Evolutionary conservation across 345 rosid species (phyloP).

Genomic region (Toxicodendron radicans): DNA sequence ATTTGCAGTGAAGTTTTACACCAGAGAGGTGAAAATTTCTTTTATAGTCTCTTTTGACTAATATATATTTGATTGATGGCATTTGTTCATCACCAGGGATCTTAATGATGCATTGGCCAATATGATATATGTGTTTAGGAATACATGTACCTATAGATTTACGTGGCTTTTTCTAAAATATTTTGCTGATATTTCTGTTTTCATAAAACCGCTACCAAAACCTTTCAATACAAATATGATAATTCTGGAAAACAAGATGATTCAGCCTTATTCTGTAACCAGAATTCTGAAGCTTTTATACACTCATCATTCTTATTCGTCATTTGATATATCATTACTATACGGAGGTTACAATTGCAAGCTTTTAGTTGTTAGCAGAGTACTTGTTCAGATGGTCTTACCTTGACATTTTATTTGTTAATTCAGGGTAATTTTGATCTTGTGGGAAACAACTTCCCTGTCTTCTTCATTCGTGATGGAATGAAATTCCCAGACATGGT

Average conservation of each 20-base stretch:
- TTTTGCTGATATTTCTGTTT: background rate
- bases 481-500: conserved; percentile 96
- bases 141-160: background rate
- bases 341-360: background rate
- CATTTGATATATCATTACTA: background rate
- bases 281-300: conserved; percentile 5
- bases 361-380: background rate
- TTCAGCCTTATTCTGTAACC: background rate
- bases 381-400: conserved; percentile 3
- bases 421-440: conserved; percentile 96
- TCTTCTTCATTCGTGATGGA: conserved; percentile 92
- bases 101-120: background rate
- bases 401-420: conserved; percentile 3
- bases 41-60: background rate
- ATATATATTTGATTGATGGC: background rate
- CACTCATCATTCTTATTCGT: background rate
- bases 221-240: background rate
- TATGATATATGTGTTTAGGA: background rate
- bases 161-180: background rate
- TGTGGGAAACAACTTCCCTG: conserved; percentile 98
- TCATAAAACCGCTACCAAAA: background rate
- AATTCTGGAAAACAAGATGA: background rate
- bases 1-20: conserved; percentile 95
- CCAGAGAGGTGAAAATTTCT: conserved; percentile 74
- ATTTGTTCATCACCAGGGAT: background rate